Evolutionary conservation across 768 basidiomycete genomes (phyloP).

Genomic region (Boletus eberwhitei): DNA sequence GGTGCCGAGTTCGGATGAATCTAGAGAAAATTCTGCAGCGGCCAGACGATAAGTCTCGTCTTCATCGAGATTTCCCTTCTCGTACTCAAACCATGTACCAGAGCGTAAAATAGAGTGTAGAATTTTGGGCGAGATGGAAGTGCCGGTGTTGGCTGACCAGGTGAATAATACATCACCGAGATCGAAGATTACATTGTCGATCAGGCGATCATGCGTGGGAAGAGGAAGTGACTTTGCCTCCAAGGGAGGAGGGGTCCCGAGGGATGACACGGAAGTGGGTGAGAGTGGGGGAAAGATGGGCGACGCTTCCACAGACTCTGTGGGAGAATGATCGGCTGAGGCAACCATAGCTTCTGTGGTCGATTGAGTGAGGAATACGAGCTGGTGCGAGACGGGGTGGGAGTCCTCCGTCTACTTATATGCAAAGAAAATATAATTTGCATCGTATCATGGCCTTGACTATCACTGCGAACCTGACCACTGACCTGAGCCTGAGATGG

Average conservation of each 20-base stretch:
- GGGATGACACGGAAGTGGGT: conserved; percentile 2
- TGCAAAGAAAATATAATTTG: neutral
- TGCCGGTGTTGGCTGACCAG: conserved; percentile 16
- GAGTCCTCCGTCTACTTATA: neutral
- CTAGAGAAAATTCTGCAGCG: conserved; percentile 15
- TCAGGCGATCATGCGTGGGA: conserved; percentile 5
- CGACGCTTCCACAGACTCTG: neutral
- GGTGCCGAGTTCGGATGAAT: conserved; percentile 8
- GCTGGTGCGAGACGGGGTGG: neutral
- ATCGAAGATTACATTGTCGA: conserved; percentile 24
- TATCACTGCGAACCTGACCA: neutral
- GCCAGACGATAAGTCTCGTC: conserved; percentile 5
- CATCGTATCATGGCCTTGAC: neutral
- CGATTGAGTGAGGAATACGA: neutral
- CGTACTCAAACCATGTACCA: conserved; percentile 21
- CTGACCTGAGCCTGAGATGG: neutral
- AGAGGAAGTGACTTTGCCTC: neutral
- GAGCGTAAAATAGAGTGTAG: conserved; percentile 14
- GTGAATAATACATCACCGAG: conserved; percentile 23
- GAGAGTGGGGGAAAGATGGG: neutral
- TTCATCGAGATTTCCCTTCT: conserved; percentile 18
- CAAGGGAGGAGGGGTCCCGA: conserved; percentile 1
- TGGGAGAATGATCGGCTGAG: neutral
- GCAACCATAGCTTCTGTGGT: neutral
- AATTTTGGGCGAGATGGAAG: conserved; percentile 11